A percentile compares a stretch with the other conserved stretches of the same genome.
Conservation (phyloP, 148 eudicot genomes). For the Hydrangea macrophylla region DNA sequence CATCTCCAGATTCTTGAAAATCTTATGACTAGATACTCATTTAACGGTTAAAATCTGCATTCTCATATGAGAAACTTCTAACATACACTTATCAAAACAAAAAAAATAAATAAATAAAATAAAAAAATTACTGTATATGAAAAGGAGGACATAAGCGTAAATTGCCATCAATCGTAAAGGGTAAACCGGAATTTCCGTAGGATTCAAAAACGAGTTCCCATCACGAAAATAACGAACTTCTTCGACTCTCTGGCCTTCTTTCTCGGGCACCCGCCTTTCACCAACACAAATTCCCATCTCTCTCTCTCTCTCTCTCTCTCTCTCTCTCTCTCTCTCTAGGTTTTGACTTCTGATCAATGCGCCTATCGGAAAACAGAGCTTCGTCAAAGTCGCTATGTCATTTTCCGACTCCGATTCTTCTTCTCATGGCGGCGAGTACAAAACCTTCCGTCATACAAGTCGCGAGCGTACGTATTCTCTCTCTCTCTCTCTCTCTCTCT, state of each 20-base stretch:
- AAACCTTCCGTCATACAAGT: slow-evolving; percentile 67
- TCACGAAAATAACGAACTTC: slow-evolving; percentile 35
- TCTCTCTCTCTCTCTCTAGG: slow-evolving; percentile 15
- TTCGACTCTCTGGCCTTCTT: slow-evolving; percentile 22
- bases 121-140: too few species aligned
- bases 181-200: slow-evolving; percentile 8
- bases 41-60: too few species aligned
- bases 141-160: not conserved
- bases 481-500: slow-evolving; percentile 12
- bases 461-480: slow-evolving; percentile 60
- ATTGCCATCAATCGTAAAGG: not conserved
- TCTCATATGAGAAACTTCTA: too few species aligned
- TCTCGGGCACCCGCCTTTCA: slow-evolving; percentile 8
- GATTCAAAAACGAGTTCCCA: slow-evolving; percentile 17
- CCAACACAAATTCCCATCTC: slow-evolving; percentile 8
- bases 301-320: slow-evolving; percentile 18
- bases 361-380: not conserved
- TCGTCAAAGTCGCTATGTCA: slow-evolving; percentile 42
- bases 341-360: slow-evolving; percentile 7
- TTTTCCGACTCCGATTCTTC: slow-evolving; percentile 63
- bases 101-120: too few species aligned
- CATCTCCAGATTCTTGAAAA: too few species aligned
- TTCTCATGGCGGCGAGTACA: slow-evolving; percentile 51
- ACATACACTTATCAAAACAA: too few species aligned
- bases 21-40: too few species aligned